phyloP scores from a whole-genome alignment of 495 filamentous ascomycete genomes.

The Hypoxylon rickii region DNA sequence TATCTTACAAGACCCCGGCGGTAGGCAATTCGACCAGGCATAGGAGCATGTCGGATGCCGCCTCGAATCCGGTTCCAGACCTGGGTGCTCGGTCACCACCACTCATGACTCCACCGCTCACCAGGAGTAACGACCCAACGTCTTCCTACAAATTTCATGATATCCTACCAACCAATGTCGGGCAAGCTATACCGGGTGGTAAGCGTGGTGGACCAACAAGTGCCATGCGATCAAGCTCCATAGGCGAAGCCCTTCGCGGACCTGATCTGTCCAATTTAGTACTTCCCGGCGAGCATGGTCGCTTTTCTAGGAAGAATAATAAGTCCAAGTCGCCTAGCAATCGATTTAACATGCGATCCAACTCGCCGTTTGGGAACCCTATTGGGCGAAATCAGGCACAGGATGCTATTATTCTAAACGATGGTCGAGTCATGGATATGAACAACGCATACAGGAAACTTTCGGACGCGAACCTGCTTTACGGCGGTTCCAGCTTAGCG shows the following conservation, averaged over 20 bases:
- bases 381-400: conserved; percentile 45
- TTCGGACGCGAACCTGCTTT: conserved; percentile 67
- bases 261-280: conserved; percentile 48
- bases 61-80: conserved; percentile 44
- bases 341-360: conserved; percentile 59
- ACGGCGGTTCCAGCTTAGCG: conserved; percentile 59
- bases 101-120: conserved; percentile 10
- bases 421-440: conserved; percentile 60
- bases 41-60: conserved; percentile 58
- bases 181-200: conserved; percentile 41
- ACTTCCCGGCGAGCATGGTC: conserved; percentile 49
- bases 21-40: conserved; percentile 40
- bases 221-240: conserved; percentile 49
- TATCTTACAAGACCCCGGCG: conserved; percentile 32
- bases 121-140: conserved; percentile 46
- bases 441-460: conserved; percentile 63
- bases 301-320: conserved; percentile 56
- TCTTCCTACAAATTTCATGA: conserved; percentile 58
- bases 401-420: conserved; percentile 51
- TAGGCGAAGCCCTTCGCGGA: conserved; percentile 55
- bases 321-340: conserved; percentile 67
- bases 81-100: conserved; percentile 40
- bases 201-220: conserved; percentile 51
- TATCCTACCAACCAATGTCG: conserved; percentile 53
- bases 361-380: conserved; percentile 57